Conservation (phyloP, 2,329 filamentous ascomycete species). For the Diaporthe amygdali region DNA sequence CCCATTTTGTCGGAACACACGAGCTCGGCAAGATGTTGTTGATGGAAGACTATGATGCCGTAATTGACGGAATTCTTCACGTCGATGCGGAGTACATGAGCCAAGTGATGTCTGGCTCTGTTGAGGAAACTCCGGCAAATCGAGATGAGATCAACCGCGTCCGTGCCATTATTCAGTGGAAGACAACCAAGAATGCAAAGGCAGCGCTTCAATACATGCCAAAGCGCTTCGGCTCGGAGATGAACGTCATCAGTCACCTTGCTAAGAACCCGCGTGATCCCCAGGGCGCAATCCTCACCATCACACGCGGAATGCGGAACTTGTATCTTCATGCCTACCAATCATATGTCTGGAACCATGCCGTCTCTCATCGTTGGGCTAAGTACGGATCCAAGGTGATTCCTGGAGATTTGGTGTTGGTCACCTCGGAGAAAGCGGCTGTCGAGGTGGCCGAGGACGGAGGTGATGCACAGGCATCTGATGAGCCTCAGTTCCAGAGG, state of each 20-base stretch:
- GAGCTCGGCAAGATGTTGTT: slow-evolving; percentile 84
- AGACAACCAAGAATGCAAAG: slow-evolving; percentile 60
- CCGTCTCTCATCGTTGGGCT: slow-evolving; percentile 80
- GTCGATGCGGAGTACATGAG: slow-evolving; percentile 69
- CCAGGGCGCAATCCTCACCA: slow-evolving; percentile 78
- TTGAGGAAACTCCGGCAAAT: slow-evolving; percentile 56
- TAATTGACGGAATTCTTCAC: slow-evolving; percentile 76
- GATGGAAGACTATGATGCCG: slow-evolving; percentile 78
- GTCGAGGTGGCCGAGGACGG: slow-evolving; percentile 63
- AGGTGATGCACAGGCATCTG: slow-evolving; percentile 56
- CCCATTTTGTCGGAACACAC: slow-evolving; percentile 85
- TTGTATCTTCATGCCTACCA: slow-evolving; percentile 99
- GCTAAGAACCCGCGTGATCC: slow-evolving; percentile 69
- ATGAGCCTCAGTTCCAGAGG: slow-evolving; percentile 51
- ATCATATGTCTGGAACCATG: slow-evolving; percentile 91
- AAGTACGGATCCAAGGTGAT: slow-evolving; percentile 76
- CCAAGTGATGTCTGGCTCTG: slow-evolving; percentile 54
- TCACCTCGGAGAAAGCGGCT: slow-evolving; percentile 40
- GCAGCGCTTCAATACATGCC: slow-evolving; percentile 74
- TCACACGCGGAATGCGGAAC: slow-evolving; percentile 80
- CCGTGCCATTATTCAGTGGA: slow-evolving; percentile 77
- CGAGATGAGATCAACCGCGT: slow-evolving; percentile 82
- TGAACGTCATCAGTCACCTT: slow-evolving; percentile 79
- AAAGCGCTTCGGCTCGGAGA: slow-evolving; percentile 81
- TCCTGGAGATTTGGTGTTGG: slow-evolving; percentile 82